A percentile compares a stretch with the other conserved stretches of the same genome.
Conservation (phyloP, 768 basidiomycete genomes). For the Trametes sanguinea region DNA sequence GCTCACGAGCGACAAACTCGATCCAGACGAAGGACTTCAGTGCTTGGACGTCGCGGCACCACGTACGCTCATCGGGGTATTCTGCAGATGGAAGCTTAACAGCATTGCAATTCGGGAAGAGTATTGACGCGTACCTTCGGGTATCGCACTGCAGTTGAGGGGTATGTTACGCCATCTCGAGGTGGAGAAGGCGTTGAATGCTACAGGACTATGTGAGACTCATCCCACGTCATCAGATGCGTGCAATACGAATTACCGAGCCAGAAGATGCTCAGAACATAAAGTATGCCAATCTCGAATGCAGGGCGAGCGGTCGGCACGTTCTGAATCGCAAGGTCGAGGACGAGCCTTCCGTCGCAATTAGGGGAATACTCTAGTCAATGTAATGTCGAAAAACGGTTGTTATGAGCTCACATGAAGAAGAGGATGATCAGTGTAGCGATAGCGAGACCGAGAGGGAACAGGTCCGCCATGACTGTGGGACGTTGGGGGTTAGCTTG, state of each 20-base stretch:
- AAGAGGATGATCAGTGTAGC: constrained; percentile 47
- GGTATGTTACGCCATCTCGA: constrained; percentile 55
- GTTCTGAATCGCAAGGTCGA: constrained; percentile 45
- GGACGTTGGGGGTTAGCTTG: background rate
- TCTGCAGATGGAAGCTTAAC: constrained; percentile 29
- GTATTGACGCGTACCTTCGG: constrained; percentile 39
- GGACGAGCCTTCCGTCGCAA: constrained; percentile 36
- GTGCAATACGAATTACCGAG: constrained; percentile 38
- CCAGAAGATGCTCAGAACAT: constrained; percentile 53
- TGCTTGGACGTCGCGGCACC: constrained; percentile 57
- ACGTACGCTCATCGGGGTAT: constrained; percentile 45
- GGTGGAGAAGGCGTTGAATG: constrained; percentile 63
- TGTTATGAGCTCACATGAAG: constrained; percentile 39
- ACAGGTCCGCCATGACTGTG: constrained; percentile 57
- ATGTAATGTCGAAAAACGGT: too few relatives aligned
- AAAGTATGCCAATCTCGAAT: constrained; percentile 49
- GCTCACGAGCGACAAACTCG: constrained; percentile 54
- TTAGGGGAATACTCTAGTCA: too few relatives aligned
- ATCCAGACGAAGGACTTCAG: constrained; percentile 63
- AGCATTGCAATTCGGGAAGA: background rate
- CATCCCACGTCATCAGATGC: background rate
- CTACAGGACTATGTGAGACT: background rate
- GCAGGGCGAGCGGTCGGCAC: constrained; percentile 49
- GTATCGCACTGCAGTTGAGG: constrained; percentile 50
- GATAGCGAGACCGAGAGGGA: constrained; percentile 62